Conservation (phyloP, 2,329 filamentous ascomycete genomes). For the Phialophora expanda region DNA sequence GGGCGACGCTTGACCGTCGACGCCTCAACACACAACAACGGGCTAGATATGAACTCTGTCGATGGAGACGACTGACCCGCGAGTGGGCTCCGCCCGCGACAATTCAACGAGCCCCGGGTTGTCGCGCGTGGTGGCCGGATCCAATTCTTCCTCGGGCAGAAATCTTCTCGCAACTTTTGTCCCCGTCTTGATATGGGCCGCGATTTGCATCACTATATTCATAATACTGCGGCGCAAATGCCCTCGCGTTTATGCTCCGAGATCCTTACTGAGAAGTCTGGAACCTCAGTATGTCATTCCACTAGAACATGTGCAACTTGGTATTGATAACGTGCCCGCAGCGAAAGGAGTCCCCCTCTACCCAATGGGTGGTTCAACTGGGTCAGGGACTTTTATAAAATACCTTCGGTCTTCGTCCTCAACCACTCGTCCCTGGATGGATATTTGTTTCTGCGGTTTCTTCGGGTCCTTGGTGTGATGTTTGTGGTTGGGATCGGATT, state of each 20-base stretch:
- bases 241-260: constrained; percentile 62
- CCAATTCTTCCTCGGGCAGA: constrained; percentile 51
- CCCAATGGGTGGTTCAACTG: constrained; percentile 47
- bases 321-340: constrained; percentile 25
- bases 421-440: constrained; percentile 90
- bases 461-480: constrained; percentile 76
- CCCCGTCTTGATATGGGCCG: constrained; percentile 58
- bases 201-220: constrained; percentile 59
- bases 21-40: not conserved
- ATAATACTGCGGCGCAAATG: constrained; percentile 56
- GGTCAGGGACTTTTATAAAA: constrained; percentile 43
- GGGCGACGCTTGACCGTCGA: not conserved
- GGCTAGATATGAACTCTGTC: constrained; percentile 6
- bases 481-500: constrained; percentile 81
- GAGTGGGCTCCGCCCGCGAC: constrained; percentile 54
- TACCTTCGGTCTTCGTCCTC: constrained; percentile 68
- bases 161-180: constrained; percentile 59
- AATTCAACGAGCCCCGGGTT: constrained; percentile 50
- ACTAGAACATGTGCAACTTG: not conserved
- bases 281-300: constrained; percentile 54
- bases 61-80: constrained; percentile 44
- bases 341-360: constrained; percentile 42
- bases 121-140: constrained; percentile 44
- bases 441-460: constrained; percentile 86
- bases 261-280: constrained; percentile 58